Conservation (phyloP, 2,329 filamentous ascomycete species). For the Aspergillus sp. region DNA sequence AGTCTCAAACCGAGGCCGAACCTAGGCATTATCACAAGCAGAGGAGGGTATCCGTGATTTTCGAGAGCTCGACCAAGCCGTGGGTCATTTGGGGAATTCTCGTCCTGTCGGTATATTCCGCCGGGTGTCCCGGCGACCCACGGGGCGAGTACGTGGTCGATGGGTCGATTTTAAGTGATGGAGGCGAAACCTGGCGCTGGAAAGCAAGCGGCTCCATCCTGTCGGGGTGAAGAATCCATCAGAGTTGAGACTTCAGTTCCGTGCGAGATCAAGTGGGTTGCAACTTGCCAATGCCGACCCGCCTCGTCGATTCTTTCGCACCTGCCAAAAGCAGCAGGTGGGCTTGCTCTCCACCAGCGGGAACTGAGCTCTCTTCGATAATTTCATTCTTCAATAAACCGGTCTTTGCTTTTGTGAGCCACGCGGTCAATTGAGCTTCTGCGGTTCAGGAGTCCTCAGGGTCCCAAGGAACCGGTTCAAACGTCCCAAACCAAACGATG, state of each 20-base stretch:
- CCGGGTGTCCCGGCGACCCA: neutral
- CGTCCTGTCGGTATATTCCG: neutral
- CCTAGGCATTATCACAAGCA: neutral
- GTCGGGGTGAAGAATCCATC: neutral
- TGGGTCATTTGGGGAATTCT: neutral
- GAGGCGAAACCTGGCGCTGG: neutral
- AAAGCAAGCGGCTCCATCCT: too few relatives aligned
- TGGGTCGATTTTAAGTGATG: neutral
- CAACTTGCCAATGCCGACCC: neutral
- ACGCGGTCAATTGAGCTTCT: constrained; percentile 6
- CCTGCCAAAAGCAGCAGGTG: constrained; percentile 16
- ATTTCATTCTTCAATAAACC: neutral
- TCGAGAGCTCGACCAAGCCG: neutral
- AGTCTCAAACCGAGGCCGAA: neutral
- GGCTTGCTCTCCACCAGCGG: neutral
- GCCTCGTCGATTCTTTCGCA: neutral
- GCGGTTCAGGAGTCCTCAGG: neutral
- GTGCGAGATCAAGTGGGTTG: neutral
- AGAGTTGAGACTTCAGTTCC: neutral
- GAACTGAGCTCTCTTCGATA: neutral
- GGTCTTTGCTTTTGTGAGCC: neutral
- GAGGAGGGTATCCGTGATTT: neutral
- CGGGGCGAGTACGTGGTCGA: neutral
- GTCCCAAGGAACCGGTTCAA: constrained; percentile 8
- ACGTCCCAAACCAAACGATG: neutral